These are phyloP conservation scores for Isatis tinctoria DNA, from an alignment of 345 rosid species.

Conservation along the genomic window DNA sequence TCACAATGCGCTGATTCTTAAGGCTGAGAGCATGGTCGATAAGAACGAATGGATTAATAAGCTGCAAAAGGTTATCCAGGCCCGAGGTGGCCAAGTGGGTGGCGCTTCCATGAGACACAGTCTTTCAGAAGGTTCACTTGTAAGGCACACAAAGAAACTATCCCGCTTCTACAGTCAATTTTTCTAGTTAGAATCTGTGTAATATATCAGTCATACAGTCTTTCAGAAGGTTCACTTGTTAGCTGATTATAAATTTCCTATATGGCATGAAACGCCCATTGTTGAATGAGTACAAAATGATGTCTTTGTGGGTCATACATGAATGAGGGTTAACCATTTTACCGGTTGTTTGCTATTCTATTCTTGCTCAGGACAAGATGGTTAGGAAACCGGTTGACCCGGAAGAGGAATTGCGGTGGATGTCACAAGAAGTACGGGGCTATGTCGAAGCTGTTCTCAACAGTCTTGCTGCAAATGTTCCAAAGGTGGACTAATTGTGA, in stretches of 20 bases:
- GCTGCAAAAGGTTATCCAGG: constrained; percentile 58
- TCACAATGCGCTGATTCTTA: constrained; percentile 69
- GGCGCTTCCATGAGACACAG: constrained; percentile 69
- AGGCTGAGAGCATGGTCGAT: constrained; percentile 84
- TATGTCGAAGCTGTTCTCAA: constrained; percentile 99
- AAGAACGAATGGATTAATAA: constrained; percentile 89
- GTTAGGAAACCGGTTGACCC: constrained; percentile 92
- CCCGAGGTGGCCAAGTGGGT: constrained; percentile 62
- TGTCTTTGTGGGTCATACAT: background rate
- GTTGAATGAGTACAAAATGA: no score
- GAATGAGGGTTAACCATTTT: background rate
- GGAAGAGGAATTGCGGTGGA: constrained; percentile 98
- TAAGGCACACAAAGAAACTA: constrained; percentile 39
- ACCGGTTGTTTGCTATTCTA: background rate
- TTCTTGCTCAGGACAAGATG: constrained; percentile 72
- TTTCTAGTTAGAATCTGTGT: background rate
- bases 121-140: constrained; percentile 94
- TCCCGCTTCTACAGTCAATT: background rate
- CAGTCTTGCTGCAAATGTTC: constrained; percentile 98
- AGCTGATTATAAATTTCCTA: background rate
- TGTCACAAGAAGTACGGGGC: constrained; percentile 99
- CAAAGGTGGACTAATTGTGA: constrained; percentile 51
- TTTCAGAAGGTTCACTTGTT: no score
- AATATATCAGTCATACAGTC: background rate
- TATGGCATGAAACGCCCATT: background rate